Conservation (phyloP, 2,329 filamentous ascomycete species). For the Cryphonectria parasitica region DNA sequence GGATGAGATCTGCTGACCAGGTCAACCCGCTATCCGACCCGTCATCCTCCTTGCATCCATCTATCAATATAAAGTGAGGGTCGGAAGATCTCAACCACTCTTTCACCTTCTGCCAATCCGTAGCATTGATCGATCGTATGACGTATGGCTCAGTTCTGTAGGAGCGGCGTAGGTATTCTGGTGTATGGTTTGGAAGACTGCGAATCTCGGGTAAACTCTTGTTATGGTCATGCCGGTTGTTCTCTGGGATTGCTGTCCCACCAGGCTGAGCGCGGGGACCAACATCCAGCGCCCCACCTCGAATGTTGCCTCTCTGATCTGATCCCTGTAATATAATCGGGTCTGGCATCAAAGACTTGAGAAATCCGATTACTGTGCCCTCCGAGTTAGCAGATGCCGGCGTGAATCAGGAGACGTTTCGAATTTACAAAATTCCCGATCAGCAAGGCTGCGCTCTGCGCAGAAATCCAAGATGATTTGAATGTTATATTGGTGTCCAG, state of each 20-base stretch:
- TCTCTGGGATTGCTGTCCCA: not conserved
- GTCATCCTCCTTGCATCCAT: not conserved
- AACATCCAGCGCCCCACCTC: too few relatives aligned
- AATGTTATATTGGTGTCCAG: not conserved
- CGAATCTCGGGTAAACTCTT: not conserved
- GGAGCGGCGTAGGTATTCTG: not conserved
- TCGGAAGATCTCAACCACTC: not conserved
- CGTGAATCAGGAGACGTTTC: not conserved
- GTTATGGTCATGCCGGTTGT: not conserved
- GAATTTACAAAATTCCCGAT: not conserved
- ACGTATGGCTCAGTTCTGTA: not conserved
- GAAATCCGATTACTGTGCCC: not conserved
- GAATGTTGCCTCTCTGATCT: not conserved
- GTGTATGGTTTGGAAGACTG: not conserved
- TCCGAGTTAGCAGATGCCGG: not conserved
- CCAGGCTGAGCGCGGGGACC: not conserved
- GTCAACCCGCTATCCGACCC: not conserved
- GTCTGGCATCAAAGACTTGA: not conserved
- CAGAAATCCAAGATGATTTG: not conserved
- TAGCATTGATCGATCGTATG: not conserved
- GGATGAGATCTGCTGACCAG: not conserved
- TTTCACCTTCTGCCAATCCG: accelerated
- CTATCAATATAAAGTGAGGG: not conserved
- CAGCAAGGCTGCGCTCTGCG: not conserved
- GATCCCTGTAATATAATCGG: accelerated